phyloP scores from a whole-genome alignment of 257 asterid species.

The Salvia rosmarinus region DNA sequence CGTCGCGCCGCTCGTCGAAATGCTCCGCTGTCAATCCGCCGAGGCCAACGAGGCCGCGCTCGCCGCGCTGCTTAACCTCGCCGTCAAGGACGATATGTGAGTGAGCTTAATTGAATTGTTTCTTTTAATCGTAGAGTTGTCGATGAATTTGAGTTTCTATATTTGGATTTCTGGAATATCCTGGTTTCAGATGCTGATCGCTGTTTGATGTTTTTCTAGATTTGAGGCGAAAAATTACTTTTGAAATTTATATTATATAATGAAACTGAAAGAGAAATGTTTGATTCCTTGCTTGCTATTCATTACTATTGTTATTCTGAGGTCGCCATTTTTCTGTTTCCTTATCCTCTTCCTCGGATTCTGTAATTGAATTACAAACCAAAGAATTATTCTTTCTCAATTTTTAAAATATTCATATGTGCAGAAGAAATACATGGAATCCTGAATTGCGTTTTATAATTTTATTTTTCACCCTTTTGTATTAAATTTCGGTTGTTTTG shows the following conservation, averaged over 20 bases:
- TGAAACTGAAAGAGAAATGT: background rate
- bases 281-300: conserved; percentile 29
- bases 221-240: background rate
- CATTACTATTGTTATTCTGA: conserved; percentile 2
- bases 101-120: conserved; percentile 44
- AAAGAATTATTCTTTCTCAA: conserved; percentile 1
- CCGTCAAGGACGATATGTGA: conserved; percentile 69
- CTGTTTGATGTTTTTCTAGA: background rate
- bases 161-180: conserved; percentile 14
- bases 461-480: background rate
- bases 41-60: conserved; percentile 74
- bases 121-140: background rate
- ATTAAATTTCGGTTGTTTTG: background rate
- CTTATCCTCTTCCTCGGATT: conserved; percentile 40
- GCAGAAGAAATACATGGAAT: background rate
- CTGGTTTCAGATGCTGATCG: conserved; percentile 14
- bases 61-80: conserved; percentile 80
- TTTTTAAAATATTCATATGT: background rate
- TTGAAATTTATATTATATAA: background rate
- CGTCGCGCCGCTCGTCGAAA: conserved; percentile 63
- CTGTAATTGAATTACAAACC: conserved; percentile 35
- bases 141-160: background rate
- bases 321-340: conserved; percentile 22
- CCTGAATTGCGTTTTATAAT: background rate
- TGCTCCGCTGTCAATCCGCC: conserved; percentile 57